Evolutionary conservation across 2,329 filamentous ascomycete genomes (phyloP).

Genomic region (Ceratocystis papillata): DNA sequence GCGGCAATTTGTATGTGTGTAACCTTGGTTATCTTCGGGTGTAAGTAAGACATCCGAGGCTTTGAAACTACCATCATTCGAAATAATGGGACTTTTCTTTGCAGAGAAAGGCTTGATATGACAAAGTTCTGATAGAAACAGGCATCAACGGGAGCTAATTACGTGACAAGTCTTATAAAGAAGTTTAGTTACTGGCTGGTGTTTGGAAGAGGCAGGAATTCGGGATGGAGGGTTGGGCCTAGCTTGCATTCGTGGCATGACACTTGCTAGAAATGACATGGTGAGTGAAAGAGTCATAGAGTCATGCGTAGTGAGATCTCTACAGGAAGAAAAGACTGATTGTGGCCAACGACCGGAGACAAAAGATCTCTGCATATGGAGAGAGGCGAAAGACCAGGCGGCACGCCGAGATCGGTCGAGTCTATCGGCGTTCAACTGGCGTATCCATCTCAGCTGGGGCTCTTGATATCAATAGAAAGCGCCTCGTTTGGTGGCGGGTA

Average conservation of each 20-base stretch:
- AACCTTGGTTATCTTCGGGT: neutral
- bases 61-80: neutral
- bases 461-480: neutral
- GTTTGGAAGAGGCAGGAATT: too few relatives aligned
- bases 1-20: neutral
- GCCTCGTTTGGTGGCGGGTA: neutral
- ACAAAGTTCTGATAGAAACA: too few relatives aligned
- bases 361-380: neutral
- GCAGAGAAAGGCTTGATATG: too few relatives aligned
- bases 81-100: too few relatives aligned
- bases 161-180: too few relatives aligned
- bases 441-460: neutral
- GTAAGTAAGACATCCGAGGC: slow-evolving; percentile 1
- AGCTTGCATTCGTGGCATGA: too few relatives aligned
- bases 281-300: too few relatives aligned
- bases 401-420: neutral
- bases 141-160: too few relatives aligned
- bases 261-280: too few relatives aligned
- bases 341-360: neutral
- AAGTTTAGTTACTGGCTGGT: too few relatives aligned
- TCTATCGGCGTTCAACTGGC: neutral
- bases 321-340: neutral
- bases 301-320: too few relatives aligned
- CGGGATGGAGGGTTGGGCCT: too few relatives aligned
- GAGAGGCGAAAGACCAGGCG: neutral